A percentile compares a stretch with the other conserved stretches of the same genome.
Evolutionary conservation across 345 rosid genomes (phyloP).

Genomic region (Salix viminalis): DNA sequence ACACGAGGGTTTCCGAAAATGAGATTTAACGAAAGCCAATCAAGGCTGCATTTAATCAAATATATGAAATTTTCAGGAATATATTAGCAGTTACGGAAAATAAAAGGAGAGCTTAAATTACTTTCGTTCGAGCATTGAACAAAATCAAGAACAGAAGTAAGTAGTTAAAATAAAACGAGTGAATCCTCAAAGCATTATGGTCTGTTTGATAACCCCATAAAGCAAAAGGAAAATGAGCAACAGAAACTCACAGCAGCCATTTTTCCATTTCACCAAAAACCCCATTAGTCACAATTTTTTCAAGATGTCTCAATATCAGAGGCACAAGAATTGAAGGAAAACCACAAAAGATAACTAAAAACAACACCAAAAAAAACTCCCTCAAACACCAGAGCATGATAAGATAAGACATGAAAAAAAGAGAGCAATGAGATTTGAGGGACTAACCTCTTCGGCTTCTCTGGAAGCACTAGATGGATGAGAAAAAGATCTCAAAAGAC

Average conservation of each 20-base stretch:
- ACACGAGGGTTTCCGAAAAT: background rate
- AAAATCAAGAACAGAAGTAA: background rate
- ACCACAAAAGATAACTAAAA: background rate
- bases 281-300: background rate
- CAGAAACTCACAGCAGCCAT: background rate
- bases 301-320: slow-evolving; percentile 1
- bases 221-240: background rate
- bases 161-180: background rate
- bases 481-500: slow-evolving; percentile 75
- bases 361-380: background rate
- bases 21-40: background rate
- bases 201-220: slow-evolving; percentile 3
- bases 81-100: background rate
- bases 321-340: background rate
- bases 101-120: background rate
- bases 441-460: slow-evolving; percentile 52
- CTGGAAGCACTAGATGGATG: slow-evolving; percentile 62
- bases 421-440: background rate
- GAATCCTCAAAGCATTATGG: background rate
- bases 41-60: background rate
- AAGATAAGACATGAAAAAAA: background rate
- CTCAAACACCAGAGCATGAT: background rate
- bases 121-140: background rate
- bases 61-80: background rate
- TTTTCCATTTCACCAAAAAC: background rate